These are phyloP conservation scores for Entrophospora sp. DNA, from an alignment of 192 early-diverging fungal species.

Conservation along the genomic window DNA sequence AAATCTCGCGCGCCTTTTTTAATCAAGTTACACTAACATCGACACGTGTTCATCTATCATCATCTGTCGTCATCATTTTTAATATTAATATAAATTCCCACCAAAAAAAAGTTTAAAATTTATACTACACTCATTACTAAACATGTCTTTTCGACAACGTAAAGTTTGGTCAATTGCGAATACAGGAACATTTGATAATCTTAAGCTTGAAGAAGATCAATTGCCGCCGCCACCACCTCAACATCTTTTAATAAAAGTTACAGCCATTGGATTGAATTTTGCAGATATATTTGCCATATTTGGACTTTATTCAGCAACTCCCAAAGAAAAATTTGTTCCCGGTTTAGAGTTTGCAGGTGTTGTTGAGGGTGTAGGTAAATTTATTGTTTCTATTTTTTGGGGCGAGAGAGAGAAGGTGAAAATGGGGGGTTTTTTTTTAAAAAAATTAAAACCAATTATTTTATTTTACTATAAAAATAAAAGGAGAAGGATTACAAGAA, in stretches of 20 bases:
- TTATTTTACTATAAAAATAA: no score
- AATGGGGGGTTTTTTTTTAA: no score
- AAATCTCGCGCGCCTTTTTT: no score
- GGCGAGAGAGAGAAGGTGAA: no score
- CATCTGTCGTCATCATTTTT: no score
- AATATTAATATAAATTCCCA: no score
- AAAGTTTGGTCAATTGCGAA: neutral
- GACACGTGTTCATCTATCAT: no score
- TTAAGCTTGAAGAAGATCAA: neutral
- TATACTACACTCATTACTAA: no score
- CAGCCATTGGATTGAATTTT: neutral
- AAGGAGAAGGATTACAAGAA: neutral
- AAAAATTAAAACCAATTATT: no score
- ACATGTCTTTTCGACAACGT: neutral
- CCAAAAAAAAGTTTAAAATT: no score
- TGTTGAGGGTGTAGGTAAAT: slow-evolving; percentile 17
- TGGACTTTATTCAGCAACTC: slow-evolving; percentile 9
- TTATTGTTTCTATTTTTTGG: no score
- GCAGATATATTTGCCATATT: slow-evolving; percentile 2
- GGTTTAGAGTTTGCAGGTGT: slow-evolving; percentile 16
- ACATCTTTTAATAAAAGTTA: neutral
- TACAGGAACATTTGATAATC: slow-evolving; percentile 2
- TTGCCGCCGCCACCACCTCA: slow-evolving; percentile 2
- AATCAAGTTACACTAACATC: no score
- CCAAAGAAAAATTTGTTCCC: slow-evolving; percentile 10